These are phyloP conservation scores for Apiospora rasikravindrae DNA, from an alignment of 2,329 filamentous ascomycete genomes.

Conservation along the genomic window DNA sequence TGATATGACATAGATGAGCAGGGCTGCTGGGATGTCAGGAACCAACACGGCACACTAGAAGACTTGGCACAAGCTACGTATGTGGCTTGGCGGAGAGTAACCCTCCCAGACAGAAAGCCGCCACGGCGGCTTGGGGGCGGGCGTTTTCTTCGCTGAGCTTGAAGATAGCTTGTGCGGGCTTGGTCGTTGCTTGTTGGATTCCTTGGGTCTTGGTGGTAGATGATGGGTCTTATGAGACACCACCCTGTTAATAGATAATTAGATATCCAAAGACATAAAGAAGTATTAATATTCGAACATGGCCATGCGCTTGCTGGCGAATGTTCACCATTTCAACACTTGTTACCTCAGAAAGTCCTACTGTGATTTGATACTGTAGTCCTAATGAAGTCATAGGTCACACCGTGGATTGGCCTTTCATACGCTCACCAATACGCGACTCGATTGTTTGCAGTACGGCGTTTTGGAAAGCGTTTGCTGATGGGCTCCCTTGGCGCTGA, in stretches of 20 bases:
- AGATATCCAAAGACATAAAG: neutral
- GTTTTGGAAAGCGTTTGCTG: neutral
- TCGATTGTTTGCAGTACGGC: neutral
- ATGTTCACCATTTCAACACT: neutral
- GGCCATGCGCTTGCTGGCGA: neutral
- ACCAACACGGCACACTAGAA: neutral
- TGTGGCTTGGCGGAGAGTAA: neutral
- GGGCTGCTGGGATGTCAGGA: neutral
- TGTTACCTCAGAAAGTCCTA: neutral
- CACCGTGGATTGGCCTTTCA: neutral
- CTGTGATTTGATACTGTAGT: neutral
- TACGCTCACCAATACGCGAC: neutral
- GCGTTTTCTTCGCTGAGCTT: slow-evolving; percentile 4
- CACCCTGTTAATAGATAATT: slow-evolving; percentile 2
- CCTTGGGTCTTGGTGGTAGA: neutral
- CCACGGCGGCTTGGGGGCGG: neutral
- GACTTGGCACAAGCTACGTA: neutral
- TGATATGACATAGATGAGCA: slow-evolving; percentile 7
- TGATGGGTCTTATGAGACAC: slow-evolving; percentile 1
- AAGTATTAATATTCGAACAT: neutral
- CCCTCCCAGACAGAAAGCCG: neutral
- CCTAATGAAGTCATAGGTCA: neutral
- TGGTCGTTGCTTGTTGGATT: neutral
- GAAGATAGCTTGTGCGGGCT: slow-evolving; percentile 4
- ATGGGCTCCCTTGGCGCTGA: neutral